A percentile compares a stretch with the other conserved stretches of the same genome.
Conservation (phyloP, 129 eudicot genomes). For the Heracleum sosnowskyi region DNA sequence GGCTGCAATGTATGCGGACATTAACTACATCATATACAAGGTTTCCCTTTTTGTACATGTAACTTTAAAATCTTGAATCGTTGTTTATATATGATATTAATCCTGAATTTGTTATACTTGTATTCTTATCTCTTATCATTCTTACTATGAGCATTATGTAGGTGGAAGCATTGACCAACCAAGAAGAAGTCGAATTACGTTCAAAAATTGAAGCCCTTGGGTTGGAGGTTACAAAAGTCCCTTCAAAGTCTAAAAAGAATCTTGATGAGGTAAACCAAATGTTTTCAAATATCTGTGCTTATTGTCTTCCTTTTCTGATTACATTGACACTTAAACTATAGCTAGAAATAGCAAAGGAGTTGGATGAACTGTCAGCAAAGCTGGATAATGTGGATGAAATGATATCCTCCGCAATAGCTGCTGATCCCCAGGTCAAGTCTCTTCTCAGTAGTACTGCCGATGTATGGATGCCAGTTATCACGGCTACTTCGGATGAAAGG, state of each 20-base stretch:
- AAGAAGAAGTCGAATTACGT: slow-evolving; percentile 93
- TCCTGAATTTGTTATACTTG: neutral
- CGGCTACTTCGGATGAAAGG: slow-evolving; percentile 82
- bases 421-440: slow-evolving; percentile 71
- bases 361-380: slow-evolving; percentile 80
- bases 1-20: neutral
- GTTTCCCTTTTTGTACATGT: neutral
- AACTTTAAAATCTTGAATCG: neutral
- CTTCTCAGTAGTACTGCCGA: slow-evolving; percentile 85
- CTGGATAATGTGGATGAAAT: slow-evolving; percentile 79
- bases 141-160: slow-evolving; percentile 10
- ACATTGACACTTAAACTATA: slow-evolving; percentile 10
- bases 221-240: slow-evolving; percentile 74
- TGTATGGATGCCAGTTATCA: slow-evolving; percentile 91
- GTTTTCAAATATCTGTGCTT: neutral
- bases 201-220: slow-evolving; percentile 86
- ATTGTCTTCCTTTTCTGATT: neutral
- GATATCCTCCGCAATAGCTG: slow-evolving; percentile 77
- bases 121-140: neutral
- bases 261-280: slow-evolving; percentile 52
- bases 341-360: slow-evolving; percentile 74
- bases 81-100: neutral
- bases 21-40: neutral
- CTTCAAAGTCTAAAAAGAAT: slow-evolving; percentile 53
- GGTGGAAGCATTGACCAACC: slow-evolving; percentile 83